Percentiles rank a stretch among this genome's conserved stretches.
Conservation (phyloP, 148 eudicot species). For the Simmondsia chinensis region DNA sequence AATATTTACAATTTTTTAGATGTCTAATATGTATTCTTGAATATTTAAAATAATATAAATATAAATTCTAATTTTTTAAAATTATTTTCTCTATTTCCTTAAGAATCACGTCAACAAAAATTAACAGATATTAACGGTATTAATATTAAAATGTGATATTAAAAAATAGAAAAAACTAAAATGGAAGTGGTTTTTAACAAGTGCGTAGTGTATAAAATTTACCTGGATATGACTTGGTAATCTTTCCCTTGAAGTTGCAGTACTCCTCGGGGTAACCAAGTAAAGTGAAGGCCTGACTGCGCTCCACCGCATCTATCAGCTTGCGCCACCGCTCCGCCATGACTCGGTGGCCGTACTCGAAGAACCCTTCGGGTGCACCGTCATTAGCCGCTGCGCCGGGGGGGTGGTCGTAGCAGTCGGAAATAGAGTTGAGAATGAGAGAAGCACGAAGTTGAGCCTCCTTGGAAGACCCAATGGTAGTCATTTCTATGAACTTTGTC, state of each 20-base stretch:
- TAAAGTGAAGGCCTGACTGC: slow-evolving; percentile 19
- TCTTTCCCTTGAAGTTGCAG: slow-evolving; percentile 38
- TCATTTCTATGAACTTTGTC: slow-evolving; percentile 54
- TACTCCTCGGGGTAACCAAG: slow-evolving; percentile 29
- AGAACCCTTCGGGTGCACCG: slow-evolving; percentile 23
- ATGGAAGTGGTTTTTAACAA: too few relatives aligned
- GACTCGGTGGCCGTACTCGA: slow-evolving; percentile 26
- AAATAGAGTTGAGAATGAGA: slow-evolving; percentile 39
- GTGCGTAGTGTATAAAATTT: too few relatives aligned
- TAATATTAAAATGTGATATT: too few relatives aligned
- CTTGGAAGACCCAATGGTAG: slow-evolving; percentile 76
- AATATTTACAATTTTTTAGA: too few relatives aligned
- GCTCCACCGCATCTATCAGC: slow-evolving; percentile 32
- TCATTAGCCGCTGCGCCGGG: neutral
- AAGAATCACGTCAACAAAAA: too few relatives aligned
- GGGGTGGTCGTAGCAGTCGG: slow-evolving; percentile 27
- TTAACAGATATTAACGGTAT: too few relatives aligned
- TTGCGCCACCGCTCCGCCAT: slow-evolving; percentile 62
- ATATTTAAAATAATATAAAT: too few relatives aligned
- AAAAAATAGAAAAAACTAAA: too few relatives aligned
- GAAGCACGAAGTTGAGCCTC: slow-evolving; percentile 76
- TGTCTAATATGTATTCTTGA: too few relatives aligned
- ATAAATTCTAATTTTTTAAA: too few relatives aligned
- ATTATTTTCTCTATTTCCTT: too few relatives aligned
- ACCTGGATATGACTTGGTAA: slow-evolving; percentile 51